Base-by-base conservation (phyloP, 306 rosid species). In the Dalbergia cultrata region DNA sequence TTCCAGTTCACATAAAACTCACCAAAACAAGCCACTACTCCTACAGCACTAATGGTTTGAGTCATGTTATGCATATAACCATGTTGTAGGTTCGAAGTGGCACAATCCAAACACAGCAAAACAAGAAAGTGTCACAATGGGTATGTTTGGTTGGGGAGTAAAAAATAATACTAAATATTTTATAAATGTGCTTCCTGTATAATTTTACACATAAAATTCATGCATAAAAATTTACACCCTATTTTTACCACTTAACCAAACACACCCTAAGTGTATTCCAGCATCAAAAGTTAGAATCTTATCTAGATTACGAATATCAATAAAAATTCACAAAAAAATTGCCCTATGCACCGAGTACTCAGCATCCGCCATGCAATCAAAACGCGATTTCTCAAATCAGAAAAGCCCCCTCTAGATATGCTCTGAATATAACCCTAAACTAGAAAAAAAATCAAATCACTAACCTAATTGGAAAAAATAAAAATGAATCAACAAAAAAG, bases 361-460 rank as follows among this genome's bases (percentile, higher is more conserved):
- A 73, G 21, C 56, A 70, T 50, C 19, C 53, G 54, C 16, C 35
- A 72, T 4, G 49, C 11, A 44, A 47, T 47, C 79, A 75, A 31
- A 43, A 22, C 57, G 41, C 9, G 5, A 57, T 67, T 41, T 67
- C 7, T 13, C 61, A 14, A 67, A 57, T 56, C 9, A 13, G 9
- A 53, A 39, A 9, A 66, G 58, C 14, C 11, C 59, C 7, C 41
- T 4, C 35, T 2, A 26, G 19, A 33, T 7, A 9, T 35, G 12
- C 7, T 64, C 37, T 18, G 53, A 19, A 12, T 9, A 12, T 9
- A 68, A 66, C 16, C 45, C 82, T 26, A 78, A 78, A 13, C 22
- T 39, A 22, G 13, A 8, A 47, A 26, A 26, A 22, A 58, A 69
- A 35, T 59, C 17, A 79, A 47, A 59, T 10, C 39, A 65, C 22